A percentile compares a stretch with the other conserved stretches of the same genome.
phyloP scores from a whole-genome alignment of 345 rosid genomes.

The Euphorbia lathyris region DNA sequence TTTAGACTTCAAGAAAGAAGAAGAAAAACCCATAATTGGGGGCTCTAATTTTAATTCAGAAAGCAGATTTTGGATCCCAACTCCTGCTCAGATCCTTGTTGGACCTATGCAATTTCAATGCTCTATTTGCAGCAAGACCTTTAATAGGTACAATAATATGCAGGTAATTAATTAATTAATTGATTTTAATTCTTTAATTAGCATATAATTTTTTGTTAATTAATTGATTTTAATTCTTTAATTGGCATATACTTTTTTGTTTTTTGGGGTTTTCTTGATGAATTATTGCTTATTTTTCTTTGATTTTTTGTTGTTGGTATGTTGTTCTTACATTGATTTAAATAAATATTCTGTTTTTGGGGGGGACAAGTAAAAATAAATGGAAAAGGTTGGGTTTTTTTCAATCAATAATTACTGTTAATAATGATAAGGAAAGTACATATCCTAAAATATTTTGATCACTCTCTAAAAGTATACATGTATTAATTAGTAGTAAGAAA shows the following conservation, averaged over 20 bases:
- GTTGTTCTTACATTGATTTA: background rate
- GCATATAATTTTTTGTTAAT: background rate
- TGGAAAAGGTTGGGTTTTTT: background rate
- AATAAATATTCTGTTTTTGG: background rate
- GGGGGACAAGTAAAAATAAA: slow-evolving; percentile 7
- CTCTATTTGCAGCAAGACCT: slow-evolving; percentile 69
- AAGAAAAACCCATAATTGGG: slow-evolving; percentile 18
- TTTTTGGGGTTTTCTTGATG: too few species aligned
- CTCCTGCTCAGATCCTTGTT: slow-evolving; percentile 72
- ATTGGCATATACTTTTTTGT: too few species aligned
- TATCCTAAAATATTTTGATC: background rate
- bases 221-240: too few species aligned
- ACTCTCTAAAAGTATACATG: background rate
- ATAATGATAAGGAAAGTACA: background rate
- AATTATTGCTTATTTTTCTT: background rate
- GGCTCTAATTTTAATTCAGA: slow-evolving; percentile 33
- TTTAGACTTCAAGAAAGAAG: slow-evolving; percentile 20
- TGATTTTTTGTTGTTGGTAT: background rate
- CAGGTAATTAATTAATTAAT: slow-evolving; percentile 44
- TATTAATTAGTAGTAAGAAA: background rate
- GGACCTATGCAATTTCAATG: slow-evolving; percentile 87
- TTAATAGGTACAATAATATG: slow-evolving; percentile 89
- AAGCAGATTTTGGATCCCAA: slow-evolving; percentile 81
- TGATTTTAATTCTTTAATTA: background rate
- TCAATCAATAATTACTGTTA: slow-evolving; percentile 13